Evolutionary conservation across 177 flowering plant genomes (phyloP).

Genomic region (Vitis hybrid): DNA sequence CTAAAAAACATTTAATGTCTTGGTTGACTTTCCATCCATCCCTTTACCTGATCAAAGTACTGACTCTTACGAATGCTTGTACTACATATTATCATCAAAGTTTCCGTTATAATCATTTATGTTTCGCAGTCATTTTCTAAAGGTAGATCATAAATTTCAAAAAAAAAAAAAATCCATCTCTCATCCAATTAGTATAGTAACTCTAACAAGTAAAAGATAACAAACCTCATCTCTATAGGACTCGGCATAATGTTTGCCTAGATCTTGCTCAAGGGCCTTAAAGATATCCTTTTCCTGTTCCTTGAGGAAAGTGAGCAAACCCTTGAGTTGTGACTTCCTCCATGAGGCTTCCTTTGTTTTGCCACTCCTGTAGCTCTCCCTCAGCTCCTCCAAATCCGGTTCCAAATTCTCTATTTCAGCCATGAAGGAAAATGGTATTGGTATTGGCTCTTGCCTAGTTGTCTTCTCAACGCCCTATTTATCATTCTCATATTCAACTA

Average conservation of each 20-base stretch:
- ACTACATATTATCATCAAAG: neutral
- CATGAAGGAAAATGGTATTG: neutral
- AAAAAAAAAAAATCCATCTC: no score
- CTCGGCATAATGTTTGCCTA: conserved; percentile 73
- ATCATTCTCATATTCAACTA: neutral
- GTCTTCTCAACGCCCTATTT: neutral
- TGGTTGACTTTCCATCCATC: no score
- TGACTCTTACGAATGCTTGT: no score
- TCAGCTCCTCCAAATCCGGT: conserved; percentile 21
- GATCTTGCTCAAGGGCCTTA: conserved; percentile 53
- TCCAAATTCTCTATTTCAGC: conserved; percentile 18
- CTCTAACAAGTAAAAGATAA: neutral
- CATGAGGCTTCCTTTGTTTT: conserved; percentile 56
- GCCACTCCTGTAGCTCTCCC: conserved; percentile 37
- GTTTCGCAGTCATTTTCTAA: no score
- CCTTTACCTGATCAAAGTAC: no score
- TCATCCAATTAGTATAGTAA: no score
- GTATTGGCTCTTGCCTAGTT: neutral
- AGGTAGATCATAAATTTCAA: no score
- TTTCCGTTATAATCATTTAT: no score
- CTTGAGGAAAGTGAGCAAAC: conserved; percentile 38
- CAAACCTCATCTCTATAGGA: conserved; percentile 78
- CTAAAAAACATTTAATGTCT: no score
- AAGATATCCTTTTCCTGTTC: conserved; percentile 56
- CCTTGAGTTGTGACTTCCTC: conserved; percentile 64